A percentile compares a stretch with the other conserved stretches of the same genome.
Conservation (phyloP, 306 rosid species). For the Amphicarpaea edgeworthii region DNA sequence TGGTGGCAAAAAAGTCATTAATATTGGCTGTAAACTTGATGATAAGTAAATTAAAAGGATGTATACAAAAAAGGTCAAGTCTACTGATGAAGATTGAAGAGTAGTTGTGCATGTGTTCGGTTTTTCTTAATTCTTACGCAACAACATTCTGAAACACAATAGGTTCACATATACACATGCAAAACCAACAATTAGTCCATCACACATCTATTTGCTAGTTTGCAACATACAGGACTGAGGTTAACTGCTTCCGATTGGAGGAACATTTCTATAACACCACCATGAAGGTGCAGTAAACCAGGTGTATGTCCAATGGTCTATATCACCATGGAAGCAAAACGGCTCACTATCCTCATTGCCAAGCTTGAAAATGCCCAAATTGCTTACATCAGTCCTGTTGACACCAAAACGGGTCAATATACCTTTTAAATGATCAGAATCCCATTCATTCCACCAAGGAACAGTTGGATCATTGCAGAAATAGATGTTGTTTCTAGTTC, state of each 20-base stretch:
- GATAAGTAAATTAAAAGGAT: not conserved
- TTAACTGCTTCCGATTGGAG: constrained; percentile 3
- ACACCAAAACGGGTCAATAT: constrained; percentile 48
- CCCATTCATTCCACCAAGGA: constrained; percentile 86
- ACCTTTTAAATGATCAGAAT: constrained; percentile 58
- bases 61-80: not conserved
- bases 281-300: constrained; percentile 74
- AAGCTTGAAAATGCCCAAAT: constrained; percentile 66
- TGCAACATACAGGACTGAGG: not conserved
- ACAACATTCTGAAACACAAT: not conserved
- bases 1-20: not conserved
- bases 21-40: not conserved
- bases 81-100: not conserved
- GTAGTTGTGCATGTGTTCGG: not conserved
- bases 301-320: constrained; percentile 56
- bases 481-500: constrained; percentile 50
- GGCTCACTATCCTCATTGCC: constrained; percentile 20
- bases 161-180: not conserved
- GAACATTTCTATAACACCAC: constrained; percentile 61
- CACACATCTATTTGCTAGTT: not conserved
- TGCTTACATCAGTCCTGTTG: constrained; percentile 43
- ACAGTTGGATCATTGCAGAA: constrained; percentile 60
- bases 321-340: constrained; percentile 60
- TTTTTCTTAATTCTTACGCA: not conserved
- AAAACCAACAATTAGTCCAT: not conserved